Conservation (phyloP, 768 basidiomycete species). For the Pleurotus citrinopileatus region DNA sequence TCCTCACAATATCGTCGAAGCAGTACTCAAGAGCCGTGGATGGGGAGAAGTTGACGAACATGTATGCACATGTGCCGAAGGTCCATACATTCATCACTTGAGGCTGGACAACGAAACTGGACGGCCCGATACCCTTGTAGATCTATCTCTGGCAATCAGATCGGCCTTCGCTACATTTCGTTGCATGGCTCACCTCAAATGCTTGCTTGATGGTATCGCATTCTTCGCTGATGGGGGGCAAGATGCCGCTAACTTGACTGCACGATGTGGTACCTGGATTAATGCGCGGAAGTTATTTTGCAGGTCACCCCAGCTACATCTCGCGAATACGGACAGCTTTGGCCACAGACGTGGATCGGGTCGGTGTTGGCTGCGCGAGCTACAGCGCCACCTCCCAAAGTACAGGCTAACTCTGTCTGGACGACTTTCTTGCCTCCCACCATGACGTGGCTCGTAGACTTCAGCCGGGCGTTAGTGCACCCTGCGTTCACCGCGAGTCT, state of each 20-base stretch:
- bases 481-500: neutral
- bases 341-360: conserved; percentile 1
- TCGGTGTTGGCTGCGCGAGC: neutral
- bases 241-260: conserved; percentile 2
- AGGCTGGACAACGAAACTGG: conserved; percentile 8
- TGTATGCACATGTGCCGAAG: conserved; percentile 8
- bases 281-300: neutral
- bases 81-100: neutral
- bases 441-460: neutral
- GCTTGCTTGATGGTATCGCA: neutral
- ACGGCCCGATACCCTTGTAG: neutral
- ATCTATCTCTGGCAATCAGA: conserved; percentile 1
- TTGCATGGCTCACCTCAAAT: neutral
- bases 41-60: conserved; percentile 4
- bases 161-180: too few species aligned
- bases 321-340: neutral
- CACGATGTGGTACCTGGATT: conserved; percentile 6
- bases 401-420: neutral
- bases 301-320: neutral
- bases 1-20: neutral
- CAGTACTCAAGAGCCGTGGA: neutral
- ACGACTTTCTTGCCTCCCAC: conserved; percentile 2
- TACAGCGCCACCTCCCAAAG: neutral
- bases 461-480: neutral
- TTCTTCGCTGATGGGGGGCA: conserved; percentile 8